Evolutionary conservation across 305 asterid genomes (phyloP).

Genomic region (Solanum hybrid): DNA sequence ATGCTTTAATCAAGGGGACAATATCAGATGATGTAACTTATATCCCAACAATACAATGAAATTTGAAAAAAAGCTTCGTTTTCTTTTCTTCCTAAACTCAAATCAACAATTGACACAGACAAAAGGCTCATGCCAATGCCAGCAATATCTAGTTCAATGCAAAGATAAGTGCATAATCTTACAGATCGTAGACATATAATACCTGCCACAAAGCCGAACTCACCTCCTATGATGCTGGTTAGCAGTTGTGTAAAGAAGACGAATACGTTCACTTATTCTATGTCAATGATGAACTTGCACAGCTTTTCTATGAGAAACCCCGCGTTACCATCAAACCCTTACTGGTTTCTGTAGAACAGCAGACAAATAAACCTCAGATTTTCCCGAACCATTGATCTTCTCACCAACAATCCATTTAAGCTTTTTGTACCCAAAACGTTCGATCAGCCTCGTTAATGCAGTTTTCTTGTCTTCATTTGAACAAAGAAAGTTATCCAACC

Average conservation of each 20-base stretch:
- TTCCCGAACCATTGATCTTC: conserved; percentile 61
- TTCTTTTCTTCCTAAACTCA: neutral
- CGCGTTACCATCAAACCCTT: conserved; percentile 32
- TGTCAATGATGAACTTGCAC: neutral
- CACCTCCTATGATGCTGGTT: neutral
- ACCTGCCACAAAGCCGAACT: neutral
- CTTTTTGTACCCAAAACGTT: conserved; percentile 75
- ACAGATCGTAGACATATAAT: neutral
- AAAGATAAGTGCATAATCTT: neutral
- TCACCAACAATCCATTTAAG: conserved; percentile 93
- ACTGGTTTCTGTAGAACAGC: conserved; percentile 91
- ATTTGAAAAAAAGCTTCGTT: neutral
- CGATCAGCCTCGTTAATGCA: conserved; percentile 63
- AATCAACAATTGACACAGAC: neutral
- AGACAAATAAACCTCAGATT: conserved; percentile 68
- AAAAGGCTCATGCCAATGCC: neutral
- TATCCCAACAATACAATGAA: neutral
- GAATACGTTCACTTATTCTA: neutral
- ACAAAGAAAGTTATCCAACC: conserved; percentile 77
- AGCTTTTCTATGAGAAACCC: neutral
- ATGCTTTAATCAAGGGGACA: neutral
- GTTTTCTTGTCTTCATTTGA: conserved; percentile 56
- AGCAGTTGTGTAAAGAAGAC: neutral
- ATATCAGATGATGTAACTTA: neutral
- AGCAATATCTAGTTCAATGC: neutral